A percentile compares a stretch with the other conserved stretches of the same genome.
These are phyloP conservation scores for Trapa bicornis DNA, from an alignment of 345 rosid genomes.

Conservation along the genomic window DNA sequence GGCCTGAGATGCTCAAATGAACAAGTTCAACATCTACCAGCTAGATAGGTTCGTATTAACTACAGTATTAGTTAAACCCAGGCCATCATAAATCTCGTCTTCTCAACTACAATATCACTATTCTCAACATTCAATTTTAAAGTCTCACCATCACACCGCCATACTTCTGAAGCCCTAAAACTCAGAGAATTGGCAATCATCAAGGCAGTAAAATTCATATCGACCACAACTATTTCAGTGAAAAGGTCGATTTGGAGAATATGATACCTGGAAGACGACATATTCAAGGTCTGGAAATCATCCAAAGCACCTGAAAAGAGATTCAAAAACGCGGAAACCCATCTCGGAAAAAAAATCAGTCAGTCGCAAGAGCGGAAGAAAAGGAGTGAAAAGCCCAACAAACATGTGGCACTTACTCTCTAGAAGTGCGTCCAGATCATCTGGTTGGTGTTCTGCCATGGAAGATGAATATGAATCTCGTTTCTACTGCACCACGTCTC, in stretches of 20 bases:
- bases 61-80: background rate
- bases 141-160: background rate
- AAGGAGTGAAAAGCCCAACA: background rate
- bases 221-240: background rate
- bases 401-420: slow-evolving; percentile 42
- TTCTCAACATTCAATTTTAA: background rate
- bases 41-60: too few relatives aligned
- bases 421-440: slow-evolving; percentile 90
- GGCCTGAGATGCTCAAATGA: background rate
- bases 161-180: background rate
- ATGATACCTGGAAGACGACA: slow-evolving; percentile 37
- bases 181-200: background rate
- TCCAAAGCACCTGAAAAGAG: slow-evolving; percentile 77
- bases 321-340: background rate
- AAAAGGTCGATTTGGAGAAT: background rate
- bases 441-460: slow-evolving; percentile 47
- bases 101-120: background rate
- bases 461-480: background rate
- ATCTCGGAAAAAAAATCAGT: slow-evolving; percentile 2
- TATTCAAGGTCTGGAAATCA: slow-evolving; percentile 86
- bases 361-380: background rate
- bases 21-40: background rate
- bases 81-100: background rate
- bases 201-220: background rate
- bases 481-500: too few relatives aligned